These are phyloP conservation scores for Citrus sinensis DNA, from an alignment of 345 rosid genomes.

Conservation along the genomic window DNA sequence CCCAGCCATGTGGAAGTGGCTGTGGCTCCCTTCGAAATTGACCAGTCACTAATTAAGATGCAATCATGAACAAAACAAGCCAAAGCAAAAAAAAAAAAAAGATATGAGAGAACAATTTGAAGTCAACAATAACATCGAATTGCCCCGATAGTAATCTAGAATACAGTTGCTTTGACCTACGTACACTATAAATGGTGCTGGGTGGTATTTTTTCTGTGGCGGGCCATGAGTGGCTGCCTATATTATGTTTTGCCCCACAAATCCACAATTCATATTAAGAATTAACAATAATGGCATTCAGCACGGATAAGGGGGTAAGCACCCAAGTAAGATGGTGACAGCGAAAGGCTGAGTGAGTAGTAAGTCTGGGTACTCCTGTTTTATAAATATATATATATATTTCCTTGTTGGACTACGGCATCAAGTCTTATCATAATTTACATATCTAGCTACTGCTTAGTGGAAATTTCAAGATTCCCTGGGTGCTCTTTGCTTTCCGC, in stretches of 20 bases:
- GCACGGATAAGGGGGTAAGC: background rate
- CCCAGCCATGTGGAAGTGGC: too few relatives aligned
- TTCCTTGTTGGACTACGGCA: background rate
- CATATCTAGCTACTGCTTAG: background rate
- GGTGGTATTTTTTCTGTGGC: background rate
- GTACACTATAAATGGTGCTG: background rate
- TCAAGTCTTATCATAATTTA: background rate
- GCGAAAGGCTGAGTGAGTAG: background rate
- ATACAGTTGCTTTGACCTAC: background rate
- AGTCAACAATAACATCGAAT: background rate
- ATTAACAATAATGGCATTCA: too few relatives aligned
- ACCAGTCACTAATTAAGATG: background rate
- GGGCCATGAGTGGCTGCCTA: background rate
- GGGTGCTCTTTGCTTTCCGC: too few relatives aligned
- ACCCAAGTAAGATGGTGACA: background rate
- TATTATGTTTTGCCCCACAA: background rate
- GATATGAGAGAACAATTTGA: background rate
- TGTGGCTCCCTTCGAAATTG: background rate
- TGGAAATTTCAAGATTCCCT: background rate
- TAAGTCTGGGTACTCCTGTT: background rate
- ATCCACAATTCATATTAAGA: too few relatives aligned
- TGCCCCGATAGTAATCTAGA: background rate
- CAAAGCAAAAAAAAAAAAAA: background rate
- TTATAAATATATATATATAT: background rate
- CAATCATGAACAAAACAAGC: background rate